phyloP scores from a whole-genome alignment of 1,139 yeast genomes.

The Kazachstania sp. region DNA sequence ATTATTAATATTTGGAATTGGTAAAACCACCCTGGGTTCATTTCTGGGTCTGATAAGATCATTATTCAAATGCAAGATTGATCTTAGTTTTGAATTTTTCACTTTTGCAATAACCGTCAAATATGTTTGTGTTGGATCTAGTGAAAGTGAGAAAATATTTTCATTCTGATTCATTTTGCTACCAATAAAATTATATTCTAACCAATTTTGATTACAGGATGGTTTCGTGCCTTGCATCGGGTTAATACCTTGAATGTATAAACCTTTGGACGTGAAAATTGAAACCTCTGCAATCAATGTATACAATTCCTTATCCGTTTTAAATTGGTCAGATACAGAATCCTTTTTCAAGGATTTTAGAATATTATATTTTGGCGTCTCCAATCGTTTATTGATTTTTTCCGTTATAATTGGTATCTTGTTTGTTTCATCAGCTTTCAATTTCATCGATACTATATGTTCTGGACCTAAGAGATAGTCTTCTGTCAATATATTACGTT shows the following conservation, averaged over 20 bases:
- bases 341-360: slow-evolving; percentile 20
- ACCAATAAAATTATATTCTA: slow-evolving; percentile 26
- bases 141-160: slow-evolving; percentile 23
- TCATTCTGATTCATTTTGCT: slow-evolving; percentile 21
- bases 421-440: neutral
- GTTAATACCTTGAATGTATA: slow-evolving; percentile 25
- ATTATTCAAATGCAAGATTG: slow-evolving; percentile 19
- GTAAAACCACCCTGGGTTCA: neutral
- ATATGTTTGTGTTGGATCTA: slow-evolving; percentile 27
- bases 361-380: slow-evolving; percentile 24
- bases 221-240: slow-evolving; percentile 28
- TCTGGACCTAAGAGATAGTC: slow-evolving; percentile 28
- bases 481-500: slow-evolving; percentile 23
- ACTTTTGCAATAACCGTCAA: slow-evolving; percentile 20
- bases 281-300: slow-evolving; percentile 19
- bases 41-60: slow-evolving; percentile 16
- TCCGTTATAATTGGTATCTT: slow-evolving; percentile 7
- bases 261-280: slow-evolving; percentile 22
- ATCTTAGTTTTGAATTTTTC: slow-evolving; percentile 10
- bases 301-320: slow-evolving; percentile 17
- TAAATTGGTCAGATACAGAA: slow-evolving; percentile 16
- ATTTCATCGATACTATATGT: neutral
- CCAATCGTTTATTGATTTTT: slow-evolving; percentile 16
- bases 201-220: slow-evolving; percentile 25
- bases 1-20: slow-evolving; percentile 2